These are phyloP conservation scores for Penicillium cataractarum DNA, from an alignment of 495 filamentous ascomycete species.

Conservation along the genomic window DNA sequence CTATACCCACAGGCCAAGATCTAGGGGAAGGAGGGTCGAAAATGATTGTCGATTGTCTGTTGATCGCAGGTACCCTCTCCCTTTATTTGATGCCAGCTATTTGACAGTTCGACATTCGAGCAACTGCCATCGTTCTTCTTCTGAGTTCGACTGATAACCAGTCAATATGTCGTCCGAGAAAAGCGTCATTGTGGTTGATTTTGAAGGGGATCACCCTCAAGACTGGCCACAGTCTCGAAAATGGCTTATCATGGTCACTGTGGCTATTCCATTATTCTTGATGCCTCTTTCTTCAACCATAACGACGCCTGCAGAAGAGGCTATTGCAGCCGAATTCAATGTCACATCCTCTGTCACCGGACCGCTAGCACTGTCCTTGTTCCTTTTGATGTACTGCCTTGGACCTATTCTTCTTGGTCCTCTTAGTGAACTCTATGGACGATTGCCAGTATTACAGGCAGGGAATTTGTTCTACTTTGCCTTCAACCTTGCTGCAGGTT, in stretches of 20 bases:
- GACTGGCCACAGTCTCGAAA: slow-evolving; percentile 16
- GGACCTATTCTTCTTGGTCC: slow-evolving; percentile 59
- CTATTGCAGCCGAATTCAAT: slow-evolving; percentile 56
- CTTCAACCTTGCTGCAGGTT: neutral
- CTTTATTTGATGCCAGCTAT: neutral
- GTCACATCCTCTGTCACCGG: slow-evolving; percentile 52
- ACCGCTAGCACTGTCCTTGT: slow-evolving; percentile 56
- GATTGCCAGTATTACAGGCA: slow-evolving; percentile 41
- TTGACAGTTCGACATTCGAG: neutral
- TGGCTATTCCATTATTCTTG: slow-evolving; percentile 16
- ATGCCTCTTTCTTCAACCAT: slow-evolving; percentile 58
- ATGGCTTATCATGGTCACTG: slow-evolving; percentile 13
- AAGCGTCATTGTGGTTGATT: slow-evolving; percentile 9
- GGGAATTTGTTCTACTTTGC: neutral
- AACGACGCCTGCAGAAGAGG: slow-evolving; percentile 60
- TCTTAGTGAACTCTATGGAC: slow-evolving; percentile 62
- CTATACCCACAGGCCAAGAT: neutral
- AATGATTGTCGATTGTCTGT: neutral
- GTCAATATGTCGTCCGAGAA: neutral
- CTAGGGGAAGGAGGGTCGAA: neutral
- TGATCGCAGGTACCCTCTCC: neutral
- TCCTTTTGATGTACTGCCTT: slow-evolving; percentile 47
- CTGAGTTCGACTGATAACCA: neutral
- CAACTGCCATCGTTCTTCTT: neutral
- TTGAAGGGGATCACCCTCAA: slow-evolving; percentile 17